Evolutionary conservation across 2,329 filamentous ascomycete genomes (phyloP), one percentile per base, ranked within the genome.

Genomic region (Dactylellina leptospora): DNA sequence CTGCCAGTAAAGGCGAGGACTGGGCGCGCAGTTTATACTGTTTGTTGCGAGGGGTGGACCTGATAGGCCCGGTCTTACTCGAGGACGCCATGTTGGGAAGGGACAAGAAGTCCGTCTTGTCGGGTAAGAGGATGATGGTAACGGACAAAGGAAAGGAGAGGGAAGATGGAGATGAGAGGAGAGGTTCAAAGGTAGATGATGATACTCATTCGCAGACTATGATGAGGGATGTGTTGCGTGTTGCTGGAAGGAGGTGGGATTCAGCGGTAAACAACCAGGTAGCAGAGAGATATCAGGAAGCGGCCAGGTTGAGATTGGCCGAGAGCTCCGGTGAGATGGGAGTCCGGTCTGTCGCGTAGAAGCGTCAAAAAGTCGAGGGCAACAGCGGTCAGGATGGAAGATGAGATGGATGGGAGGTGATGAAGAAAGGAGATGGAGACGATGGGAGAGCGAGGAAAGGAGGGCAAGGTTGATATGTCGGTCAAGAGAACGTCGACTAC

Each of bases 21-120:
- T 16, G 23, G 13, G 44, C 50, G 1, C 30, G 16, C 5, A 27
- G 28, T 8, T 20, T 51, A 16, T 48, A 58, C 9, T 44, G n/a
- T 28, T 28, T 13, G 27, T 64, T 58, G 8, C 55, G 59, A 25
- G 59, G 59, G n/a, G 45, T 38, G 8, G 59, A 38, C 20, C 68
- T 47, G 3, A 50, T 59, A 6, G 68, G 68, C 8, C 68, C 68
- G 10, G 36, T n/a, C 13, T 40, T 40, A 16, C 13, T n/a, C 54
- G 53, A 58, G 58, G 53, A 51, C 68, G 56, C 38, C 51, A 58
- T 45, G 53, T 54, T 55, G 36, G 51, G 20, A 20, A 40, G 18
- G 4, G 38, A 38, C 38, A 36, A 8, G 47, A 20, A 51, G 28
- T 16, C 30, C 25, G 2, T 27, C 36, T 40, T 40, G 13, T 40